Percentiles rank a stretch among this genome's conserved stretches.
Evolutionary conservation across 768 basidiomycete species (phyloP).

Genomic region (Zangia roseola): DNA sequence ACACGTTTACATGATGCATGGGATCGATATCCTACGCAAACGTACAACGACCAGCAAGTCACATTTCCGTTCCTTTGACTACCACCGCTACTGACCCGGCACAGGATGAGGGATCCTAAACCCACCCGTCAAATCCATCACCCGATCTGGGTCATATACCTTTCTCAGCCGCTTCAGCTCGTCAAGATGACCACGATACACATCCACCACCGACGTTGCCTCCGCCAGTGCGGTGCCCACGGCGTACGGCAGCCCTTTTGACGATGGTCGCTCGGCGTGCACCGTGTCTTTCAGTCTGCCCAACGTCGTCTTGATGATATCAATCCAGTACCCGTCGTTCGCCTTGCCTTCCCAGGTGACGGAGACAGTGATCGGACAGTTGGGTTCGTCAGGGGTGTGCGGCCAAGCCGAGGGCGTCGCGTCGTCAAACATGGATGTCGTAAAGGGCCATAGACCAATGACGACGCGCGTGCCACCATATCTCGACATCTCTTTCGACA

Average conservation of each 20-base stretch:
- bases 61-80: too few relatives aligned
- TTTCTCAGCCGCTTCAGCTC: neutral
- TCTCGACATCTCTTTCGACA: neutral
- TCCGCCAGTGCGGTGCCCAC: slow-evolving; percentile 9
- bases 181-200: slow-evolving; percentile 8
- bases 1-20: too few relatives aligned
- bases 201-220: neutral
- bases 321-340: slow-evolving; percentile 12
- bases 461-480: neutral
- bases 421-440: slow-evolving; percentile 10
- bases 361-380: slow-evolving; percentile 13
- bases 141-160: slow-evolving; percentile 8
- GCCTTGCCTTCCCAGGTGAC: slow-evolving; percentile 11
- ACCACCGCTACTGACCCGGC: neutral
- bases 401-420: slow-evolving; percentile 17
- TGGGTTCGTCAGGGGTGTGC: slow-evolving; percentile 3
- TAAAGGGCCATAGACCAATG: slow-evolving; percentile 16
- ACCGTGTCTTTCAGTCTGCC: neutral
- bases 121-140: slow-evolving; percentile 16
- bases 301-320: slow-evolving; percentile 2
- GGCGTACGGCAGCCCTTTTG: slow-evolving; percentile 3
- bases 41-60: too few relatives aligned
- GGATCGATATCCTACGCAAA: too few relatives aligned
- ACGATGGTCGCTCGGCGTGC: neutral
- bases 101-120: slow-evolving; percentile 14